phyloP scores from a whole-genome alignment of 129 eudicot species.

The Glebionis coronaria region DNA sequence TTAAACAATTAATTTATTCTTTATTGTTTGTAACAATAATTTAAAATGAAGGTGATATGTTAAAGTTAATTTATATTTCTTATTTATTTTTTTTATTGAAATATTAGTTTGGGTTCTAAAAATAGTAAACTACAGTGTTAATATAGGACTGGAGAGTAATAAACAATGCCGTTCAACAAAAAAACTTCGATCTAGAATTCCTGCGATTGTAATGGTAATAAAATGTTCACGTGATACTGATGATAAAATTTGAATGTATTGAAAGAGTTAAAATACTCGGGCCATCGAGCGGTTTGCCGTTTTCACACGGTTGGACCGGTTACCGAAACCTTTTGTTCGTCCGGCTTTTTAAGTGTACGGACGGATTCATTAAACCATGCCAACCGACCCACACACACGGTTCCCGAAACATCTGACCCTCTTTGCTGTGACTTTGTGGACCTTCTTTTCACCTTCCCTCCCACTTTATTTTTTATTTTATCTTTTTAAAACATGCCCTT shows the following conservation, averaged over 20 bases:
- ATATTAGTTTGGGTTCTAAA: too few species aligned
- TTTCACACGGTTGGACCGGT: conserved; percentile 25
- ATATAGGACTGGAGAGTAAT: too few species aligned
- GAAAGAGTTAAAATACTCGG: neutral
- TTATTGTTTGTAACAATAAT: too few species aligned
- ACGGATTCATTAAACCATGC: conserved; percentile 25
- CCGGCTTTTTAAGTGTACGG: conserved; percentile 31
- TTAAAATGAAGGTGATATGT: too few species aligned
- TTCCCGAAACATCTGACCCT: conserved; percentile 18
- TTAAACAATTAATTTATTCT: too few species aligned
- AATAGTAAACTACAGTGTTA: too few species aligned
- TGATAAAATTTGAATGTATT: too few species aligned
- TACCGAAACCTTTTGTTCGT: conserved; percentile 20
- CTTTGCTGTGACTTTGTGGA: neutral
- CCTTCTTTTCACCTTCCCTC: conserved; percentile 19
- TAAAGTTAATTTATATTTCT: too few species aligned
- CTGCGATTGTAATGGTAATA: neutral
- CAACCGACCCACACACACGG: conserved; percentile 10
- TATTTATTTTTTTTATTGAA: too few species aligned
- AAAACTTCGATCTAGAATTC: neutral
- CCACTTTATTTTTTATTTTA: neutral
- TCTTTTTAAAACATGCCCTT: neutral
- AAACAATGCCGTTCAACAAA: too few species aligned
- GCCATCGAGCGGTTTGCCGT: conserved; percentile 28
- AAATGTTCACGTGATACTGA: conserved; percentile 4